Evolutionary conservation across 192 early-diverging fungal genomes (phyloP), one percentile per base, ranked within the genome.

Genomic region (Mortierella hygrophila): DNA sequence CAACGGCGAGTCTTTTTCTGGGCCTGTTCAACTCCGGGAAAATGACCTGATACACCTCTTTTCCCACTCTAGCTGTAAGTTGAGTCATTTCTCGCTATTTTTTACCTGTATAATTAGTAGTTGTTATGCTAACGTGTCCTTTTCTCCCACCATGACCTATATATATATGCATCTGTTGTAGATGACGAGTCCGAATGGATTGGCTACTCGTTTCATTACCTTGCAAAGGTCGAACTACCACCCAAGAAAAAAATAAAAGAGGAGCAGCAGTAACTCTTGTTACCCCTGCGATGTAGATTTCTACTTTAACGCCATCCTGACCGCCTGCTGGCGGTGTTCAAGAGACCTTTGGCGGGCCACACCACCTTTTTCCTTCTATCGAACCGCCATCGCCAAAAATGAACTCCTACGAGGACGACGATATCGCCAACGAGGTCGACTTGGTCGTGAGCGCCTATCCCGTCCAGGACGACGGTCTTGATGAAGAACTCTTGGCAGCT

Each of bases 401-500:
- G 83, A 85, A 85, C 75, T 82, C 77, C 76, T 76, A 82, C 65
- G 81, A 82, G 77, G 84, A 86, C 20, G 81, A 77, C 72, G 84
- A 85, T 65, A 80, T 80, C 75, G 78, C 74, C 78, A 74, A 78
- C 83, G 83, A 85, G 83, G 83, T 85, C 74, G 83, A 85, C 69
- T 54, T 85, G 78, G 83, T 85, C 69, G 83, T 85, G 29, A 80
- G 78, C 83, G 78, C 83, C 21, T 85, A 85, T 75, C 83, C 83
- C 60, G 74, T 85, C 74, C 78, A 85, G 78, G 83, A 85, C 73
- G 83, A 85, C 72, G 81, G 69, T 49, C 83, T 85, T 63, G 83
- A 85, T 76, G 83, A 85, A 70, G 83, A 85, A 54, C 78, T 85
- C 75, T 77, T 85, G 78, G 83, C 78, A 72, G 78, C 83, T 85